Base-by-base conservation (phyloP, 306 rosid species). In the Amphicarpaea edgeworthii region DNA sequence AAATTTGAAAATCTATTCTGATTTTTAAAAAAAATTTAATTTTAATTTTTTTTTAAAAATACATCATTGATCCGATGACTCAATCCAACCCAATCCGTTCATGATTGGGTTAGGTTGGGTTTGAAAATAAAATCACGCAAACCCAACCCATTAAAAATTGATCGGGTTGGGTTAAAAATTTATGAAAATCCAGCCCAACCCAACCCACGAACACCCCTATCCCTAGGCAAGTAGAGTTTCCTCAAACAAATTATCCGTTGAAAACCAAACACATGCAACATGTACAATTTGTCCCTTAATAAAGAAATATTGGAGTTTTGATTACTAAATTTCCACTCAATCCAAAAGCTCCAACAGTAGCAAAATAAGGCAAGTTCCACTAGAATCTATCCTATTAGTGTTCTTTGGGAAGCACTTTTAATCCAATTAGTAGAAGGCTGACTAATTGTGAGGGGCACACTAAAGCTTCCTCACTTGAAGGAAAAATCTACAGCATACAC, bases 191-290 rank as follows among this genome's bases (percentile, higher is more conserved):
- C n/a, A n/a, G n/a, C n/a, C n/a, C n/a, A n/a, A n/a, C n/a, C n/a
- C n/a, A n/a, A n/a, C n/a, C n/a, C n/a, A n/a, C n/a, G n/a, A n/a
- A n/a, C n/a, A n/a, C n/a, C n/a, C n/a, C n/a, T n/a, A 30, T 7
- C 19, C 57, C 24, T 3, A 21, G 8, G 21, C 24, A 16, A 50
- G 9, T 50, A 47, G 20, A 16, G 24, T 50, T 16, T 50, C 57
- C 57, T 50, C 57, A 50, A 50, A 50, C 57, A 21, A 40, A 73
- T 10, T 24, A 42, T 66, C 21, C 0, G 21, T 16, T 15, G 16
- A 63, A 37, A 63, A 23, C 55, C 10, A 67, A 43, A 15, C 37
- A 67, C 40, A 12, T 20, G 51, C 53, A 65, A 65, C 71, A 42
- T 6, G 20, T 20, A 21, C 15, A 67, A 65, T 37, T 41, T 67